Evolutionary conservation across 768 basidiomycete genomes (phyloP).

Genomic region (Podaxis carcinomalis): DNA sequence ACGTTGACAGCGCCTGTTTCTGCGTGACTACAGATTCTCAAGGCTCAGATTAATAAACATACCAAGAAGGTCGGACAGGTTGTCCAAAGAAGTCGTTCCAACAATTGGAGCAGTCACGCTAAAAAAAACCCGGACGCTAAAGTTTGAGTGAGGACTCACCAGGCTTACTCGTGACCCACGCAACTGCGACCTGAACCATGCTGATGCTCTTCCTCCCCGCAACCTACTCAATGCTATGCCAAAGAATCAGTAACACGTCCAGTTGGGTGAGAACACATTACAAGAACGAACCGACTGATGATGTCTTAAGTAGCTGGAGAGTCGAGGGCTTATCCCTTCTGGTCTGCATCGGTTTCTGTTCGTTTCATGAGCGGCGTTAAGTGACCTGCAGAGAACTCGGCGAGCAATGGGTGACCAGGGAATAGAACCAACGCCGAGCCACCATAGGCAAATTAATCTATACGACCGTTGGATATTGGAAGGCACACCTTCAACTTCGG

Average conservation of each 20-base stretch:
- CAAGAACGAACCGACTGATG: slow-evolving; percentile 27
- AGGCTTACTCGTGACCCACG: slow-evolving; percentile 44
- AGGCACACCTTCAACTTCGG: slow-evolving; percentile 45
- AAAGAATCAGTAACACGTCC: neutral
- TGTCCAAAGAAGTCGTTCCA: neutral
- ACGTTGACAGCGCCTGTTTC: slow-evolving; percentile 19
- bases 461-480: too few species aligned
- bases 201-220: slow-evolving; percentile 44
- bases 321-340: slow-evolving; percentile 17
- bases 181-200: slow-evolving; percentile 56
- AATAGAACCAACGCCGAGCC: slow-evolving; percentile 50
- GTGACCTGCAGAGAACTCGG: slow-evolving; percentile 45
- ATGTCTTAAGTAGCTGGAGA: slow-evolving; percentile 28
- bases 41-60: neutral
- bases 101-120: neutral
- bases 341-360: slow-evolving; percentile 27
- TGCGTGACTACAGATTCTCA: neutral
- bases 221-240: slow-evolving; percentile 45
- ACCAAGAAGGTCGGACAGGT: slow-evolving; percentile 31
- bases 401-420: slow-evolving; percentile 58
- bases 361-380: slow-evolving; percentile 32
- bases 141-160: slow-evolving; percentile 16
- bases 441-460: slow-evolving; percentile 19
- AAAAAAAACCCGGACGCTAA: too few species aligned
- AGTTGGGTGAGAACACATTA: neutral